These are phyloP conservation scores for Entomortierella chlamydospora DNA, from an alignment of 192 early-diverging fungal genomes.

Conservation along the genomic window DNA sequence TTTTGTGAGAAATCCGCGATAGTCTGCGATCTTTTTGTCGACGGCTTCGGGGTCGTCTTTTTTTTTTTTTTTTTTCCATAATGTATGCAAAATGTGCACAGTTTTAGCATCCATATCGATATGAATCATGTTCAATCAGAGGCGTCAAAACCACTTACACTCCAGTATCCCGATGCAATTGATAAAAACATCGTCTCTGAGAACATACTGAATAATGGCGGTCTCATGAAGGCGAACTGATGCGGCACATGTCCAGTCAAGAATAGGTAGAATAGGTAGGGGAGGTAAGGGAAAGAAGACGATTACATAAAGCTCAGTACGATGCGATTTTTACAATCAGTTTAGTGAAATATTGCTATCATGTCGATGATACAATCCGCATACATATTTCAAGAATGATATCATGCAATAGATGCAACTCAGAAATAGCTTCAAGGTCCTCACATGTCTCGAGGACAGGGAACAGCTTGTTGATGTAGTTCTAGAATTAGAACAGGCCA, in stretches of 20 bases:
- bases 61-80: too few relatives aligned
- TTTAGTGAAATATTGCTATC: neutral
- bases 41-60: conserved; percentile 80
- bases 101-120: too few relatives aligned
- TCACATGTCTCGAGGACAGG: conserved; percentile 80
- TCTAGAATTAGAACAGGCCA: conserved; percentile 43
- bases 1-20: conserved; percentile 75
- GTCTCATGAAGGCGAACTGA: conserved; percentile 83
- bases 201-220: conserved; percentile 76
- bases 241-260: neutral
- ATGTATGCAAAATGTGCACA: too few relatives aligned
- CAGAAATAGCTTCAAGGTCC: conserved; percentile 77
- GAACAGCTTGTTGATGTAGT: conserved; percentile 76
- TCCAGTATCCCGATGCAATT: conserved; percentile 86
- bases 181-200: conserved; percentile 79
- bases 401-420: conserved; percentile 75
- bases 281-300: neutral
- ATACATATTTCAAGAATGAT: conserved; percentile 81
- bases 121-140: neutral
- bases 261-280: neutral
- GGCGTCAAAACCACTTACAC: conserved; percentile 60
- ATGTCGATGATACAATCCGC: conserved; percentile 10
- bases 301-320: too few relatives aligned
- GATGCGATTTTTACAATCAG: too few relatives aligned
- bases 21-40: conserved; percentile 68